Base-by-base conservation (phyloP, 2,329 filamentous ascomycete species). In the Alternaria arbusti region DNA sequence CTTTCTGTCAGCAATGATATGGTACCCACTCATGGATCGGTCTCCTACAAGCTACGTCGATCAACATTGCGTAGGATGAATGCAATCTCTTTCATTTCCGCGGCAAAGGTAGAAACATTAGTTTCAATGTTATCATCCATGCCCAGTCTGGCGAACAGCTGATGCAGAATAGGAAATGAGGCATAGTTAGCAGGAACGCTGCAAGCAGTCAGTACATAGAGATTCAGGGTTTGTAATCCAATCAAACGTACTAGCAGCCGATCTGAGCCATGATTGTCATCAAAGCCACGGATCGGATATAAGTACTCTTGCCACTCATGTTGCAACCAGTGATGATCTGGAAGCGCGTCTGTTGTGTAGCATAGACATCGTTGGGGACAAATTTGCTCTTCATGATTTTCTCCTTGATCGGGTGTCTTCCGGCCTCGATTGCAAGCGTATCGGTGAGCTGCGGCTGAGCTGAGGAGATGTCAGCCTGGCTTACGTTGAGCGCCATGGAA, bases 281-380 rank as follows among this genome's bases (percentile, higher is more conserved):
- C 30, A 99, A 83, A 0, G 95, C 92, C 23, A 97, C 85, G 2
- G 91, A 90, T 54, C 93, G 89, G 66, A 98, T 97, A 74, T 97
- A 98, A 0, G 94, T 99, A 67, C 92, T 97, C 78, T 98, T 99
- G 1, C 78, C 96, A 71, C 93, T 97, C 96, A 99, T 99, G 72
- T 99, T 99, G 78, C 93, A 96, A 4, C 96, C 95, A 0, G 95
- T 98, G 66, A 99, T 90, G 65, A 98, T 91, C 69, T 98, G 94
- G 73, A 97, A 97, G 2, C 94, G 89, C 36, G 89, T 89, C 64
- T 95, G 89, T 32, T 91, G 86, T 0, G 90, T 91, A 3, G 93
- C 91, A 72, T 94, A 98, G 26, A 94, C 92, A 73, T 98, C 94
- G 67, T 98, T 98, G 0, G 96, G 92, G 4, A 98, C 84, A 74